phyloP scores from a whole-genome alignment of 2,329 filamentous ascomycete genomes.

The Penicillium verrucosum region DNA sequence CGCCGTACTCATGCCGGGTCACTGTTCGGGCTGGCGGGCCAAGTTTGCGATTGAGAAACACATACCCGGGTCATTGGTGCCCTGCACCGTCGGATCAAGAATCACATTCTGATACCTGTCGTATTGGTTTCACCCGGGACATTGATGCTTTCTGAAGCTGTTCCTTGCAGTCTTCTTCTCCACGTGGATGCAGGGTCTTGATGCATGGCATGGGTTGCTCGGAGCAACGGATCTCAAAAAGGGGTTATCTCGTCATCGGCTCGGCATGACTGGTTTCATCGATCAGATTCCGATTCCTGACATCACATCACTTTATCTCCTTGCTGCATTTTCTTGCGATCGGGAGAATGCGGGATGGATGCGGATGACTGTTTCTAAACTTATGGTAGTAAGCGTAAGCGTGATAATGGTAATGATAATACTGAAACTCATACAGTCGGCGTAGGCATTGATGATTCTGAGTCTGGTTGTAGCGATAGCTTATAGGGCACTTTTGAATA shows the following conservation, averaged over 20 bases:
- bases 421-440: not conserved
- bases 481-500: too few species aligned
- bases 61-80: conserved; percentile 51
- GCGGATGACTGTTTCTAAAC: not conserved
- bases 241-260: conserved; percentile 9
- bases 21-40: conserved; percentile 56
- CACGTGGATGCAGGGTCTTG: conserved; percentile 18
- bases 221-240: conserved; percentile 10
- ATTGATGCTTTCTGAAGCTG: not conserved
- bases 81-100: conserved; percentile 50
- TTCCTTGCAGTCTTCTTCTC: conserved; percentile 15
- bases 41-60: conserved; percentile 52
- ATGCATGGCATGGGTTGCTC: conserved; percentile 15
- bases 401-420: not conserved
- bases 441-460: not conserved
- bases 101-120: conserved; percentile 32
- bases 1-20: conserved; percentile 52
- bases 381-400: not conserved
- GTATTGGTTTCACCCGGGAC: not conserved
- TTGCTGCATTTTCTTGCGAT: conserved; percentile 20
- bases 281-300: conserved; percentile 3
- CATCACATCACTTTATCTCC: conserved; percentile 8
- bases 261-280: conserved; percentile 14
- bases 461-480: not conserved
- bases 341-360: conserved; percentile 9